Conservation (phyloP, 129 eudicot genomes). For the Chrysanthemum seticuspe region DNA sequence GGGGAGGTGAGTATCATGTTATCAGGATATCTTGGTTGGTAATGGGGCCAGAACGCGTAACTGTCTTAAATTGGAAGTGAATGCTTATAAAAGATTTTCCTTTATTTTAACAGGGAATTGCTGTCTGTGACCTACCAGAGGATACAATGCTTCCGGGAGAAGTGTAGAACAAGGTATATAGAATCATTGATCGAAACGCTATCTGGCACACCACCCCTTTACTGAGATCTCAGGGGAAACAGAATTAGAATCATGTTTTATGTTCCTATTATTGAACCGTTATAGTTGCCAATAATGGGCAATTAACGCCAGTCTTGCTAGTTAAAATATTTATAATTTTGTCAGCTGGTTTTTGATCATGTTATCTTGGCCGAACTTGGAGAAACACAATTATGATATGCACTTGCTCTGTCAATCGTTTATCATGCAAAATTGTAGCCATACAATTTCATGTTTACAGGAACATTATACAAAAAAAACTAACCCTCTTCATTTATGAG, state of each 20-base stretch:
- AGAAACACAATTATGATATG: slow-evolving; percentile 7
- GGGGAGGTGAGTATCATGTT: slow-evolving; percentile 70
- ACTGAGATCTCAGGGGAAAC: slow-evolving; percentile 24
- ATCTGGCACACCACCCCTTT: slow-evolving; percentile 16
- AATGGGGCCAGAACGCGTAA: background rate
- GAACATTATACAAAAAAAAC: background rate
- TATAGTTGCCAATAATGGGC: slow-evolving; percentile 24
- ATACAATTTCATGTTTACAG: too few species aligned
- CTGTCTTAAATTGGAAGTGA: background rate
- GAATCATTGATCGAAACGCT: background rate
- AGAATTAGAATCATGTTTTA: slow-evolving; percentile 18
- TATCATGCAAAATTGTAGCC: background rate
- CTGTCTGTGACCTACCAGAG: slow-evolving; percentile 87
- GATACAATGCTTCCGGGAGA: slow-evolving; percentile 99
- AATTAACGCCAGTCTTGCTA: slow-evolving; percentile 13
- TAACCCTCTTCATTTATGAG: background rate
- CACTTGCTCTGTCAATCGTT: slow-evolving; percentile 4
- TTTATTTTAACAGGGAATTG: slow-evolving; percentile 62
- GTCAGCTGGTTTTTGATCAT: slow-evolving; percentile 18
- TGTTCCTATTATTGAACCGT: slow-evolving; percentile 22
- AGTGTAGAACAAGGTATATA: slow-evolving; percentile 44
- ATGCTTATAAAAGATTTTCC: background rate
- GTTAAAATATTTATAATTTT: slow-evolving; percentile 23
- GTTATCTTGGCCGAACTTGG: slow-evolving; percentile 11
- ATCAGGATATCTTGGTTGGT: background rate